A percentile compares a stretch with the other conserved stretches of the same genome.
These are phyloP conservation scores for Stropharia rugosoannulata DNA, from an alignment of 768 basidiomycete genomes.

Conservation along the genomic window DNA sequence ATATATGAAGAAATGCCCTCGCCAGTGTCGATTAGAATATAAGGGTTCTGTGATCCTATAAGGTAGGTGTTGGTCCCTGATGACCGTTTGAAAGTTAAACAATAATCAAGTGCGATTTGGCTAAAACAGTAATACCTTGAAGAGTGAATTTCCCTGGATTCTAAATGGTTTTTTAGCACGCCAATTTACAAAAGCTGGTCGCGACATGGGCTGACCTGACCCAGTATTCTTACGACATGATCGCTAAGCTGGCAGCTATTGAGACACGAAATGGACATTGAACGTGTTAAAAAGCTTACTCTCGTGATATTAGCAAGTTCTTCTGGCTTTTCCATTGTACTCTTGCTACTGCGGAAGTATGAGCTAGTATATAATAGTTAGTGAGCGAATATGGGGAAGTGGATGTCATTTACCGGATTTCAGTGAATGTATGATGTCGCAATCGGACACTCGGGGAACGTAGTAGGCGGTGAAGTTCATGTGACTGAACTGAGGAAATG, in stretches of 20 bases:
- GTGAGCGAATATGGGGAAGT: not conserved
- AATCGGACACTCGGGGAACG: conserved; percentile 16
- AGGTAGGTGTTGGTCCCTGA: conserved; percentile 91
- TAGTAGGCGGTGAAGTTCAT: conserved; percentile 17
- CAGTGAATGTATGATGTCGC: conserved; percentile 14
- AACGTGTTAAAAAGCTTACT: conserved; percentile 32
- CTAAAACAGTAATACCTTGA: conserved; percentile 54
- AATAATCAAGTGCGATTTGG: not conserved
- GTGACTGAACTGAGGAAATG: conserved; percentile 15
- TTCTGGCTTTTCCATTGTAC: conserved; percentile 50
- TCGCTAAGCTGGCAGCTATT: conserved; percentile 55
- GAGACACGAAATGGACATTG: conserved; percentile 2
- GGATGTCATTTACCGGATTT: conserved; percentile 6
- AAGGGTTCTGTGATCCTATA: conserved; percentile 67
- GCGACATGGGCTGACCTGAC: conserved; percentile 53
- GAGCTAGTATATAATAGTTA: not conserved
- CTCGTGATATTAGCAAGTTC: conserved; percentile 51
- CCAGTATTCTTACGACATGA: conserved; percentile 66
- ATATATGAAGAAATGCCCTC: conserved; percentile 72
- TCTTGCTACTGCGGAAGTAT: not conserved
- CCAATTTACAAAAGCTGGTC: not conserved
- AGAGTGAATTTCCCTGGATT: conserved; percentile 90
- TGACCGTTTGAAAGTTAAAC: not conserved
- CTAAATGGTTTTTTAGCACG: conserved; percentile 32
- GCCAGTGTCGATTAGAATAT: conserved; percentile 80